These are phyloP conservation scores for Nissolia schottii DNA, from an alignment of 306 rosid genomes.

Conservation along the genomic window DNA sequence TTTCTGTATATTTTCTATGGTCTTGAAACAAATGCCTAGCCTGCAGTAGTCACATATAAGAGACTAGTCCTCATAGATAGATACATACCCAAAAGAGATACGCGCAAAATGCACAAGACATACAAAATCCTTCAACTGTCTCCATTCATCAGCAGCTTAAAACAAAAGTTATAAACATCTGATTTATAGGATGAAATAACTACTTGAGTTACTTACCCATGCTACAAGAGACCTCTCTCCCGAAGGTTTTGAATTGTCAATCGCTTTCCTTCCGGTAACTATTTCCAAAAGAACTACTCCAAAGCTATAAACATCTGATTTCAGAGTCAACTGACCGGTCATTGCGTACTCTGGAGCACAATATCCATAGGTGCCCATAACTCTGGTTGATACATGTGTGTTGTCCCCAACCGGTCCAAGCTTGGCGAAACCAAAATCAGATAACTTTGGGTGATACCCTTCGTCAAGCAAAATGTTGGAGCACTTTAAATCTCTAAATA, in stretches of 20 bases:
- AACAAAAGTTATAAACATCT: too few species aligned
- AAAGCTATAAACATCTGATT: slow-evolving; percentile 95
- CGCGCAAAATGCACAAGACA: too few species aligned
- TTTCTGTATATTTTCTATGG: slow-evolving; percentile 63
- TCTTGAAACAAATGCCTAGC: slow-evolving; percentile 85
- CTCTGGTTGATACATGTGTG: slow-evolving; percentile 94
- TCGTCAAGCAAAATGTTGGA: slow-evolving; percentile 91
- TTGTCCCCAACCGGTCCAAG: slow-evolving; percentile 97
- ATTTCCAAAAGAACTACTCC: slow-evolving; percentile 96
- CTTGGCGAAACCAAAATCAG: slow-evolving; percentile 95
- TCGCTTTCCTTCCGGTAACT: slow-evolving; percentile 89
- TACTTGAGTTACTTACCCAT: slow-evolving; percentile 60
- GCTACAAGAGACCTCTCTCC: slow-evolving; percentile 95
- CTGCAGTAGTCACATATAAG: slow-evolving; percentile 41
- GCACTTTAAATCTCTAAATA: slow-evolving; percentile 87
- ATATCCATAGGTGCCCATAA: slow-evolving; percentile 97
- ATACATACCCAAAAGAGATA: too few species aligned
- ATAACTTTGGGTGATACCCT: slow-evolving; percentile 82
- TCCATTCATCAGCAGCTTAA: too few species aligned
- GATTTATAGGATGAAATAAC: background rate
- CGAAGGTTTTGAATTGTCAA: slow-evolving; percentile 67
- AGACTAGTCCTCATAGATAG: too few species aligned
- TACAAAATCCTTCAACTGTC: too few species aligned
- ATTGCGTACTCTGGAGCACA: slow-evolving; percentile 97
- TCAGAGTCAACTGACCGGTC: slow-evolving; percentile 88